Evolutionary conservation across 306 rosid species (phyloP).

Genomic region (Datisca glomerata): DNA sequence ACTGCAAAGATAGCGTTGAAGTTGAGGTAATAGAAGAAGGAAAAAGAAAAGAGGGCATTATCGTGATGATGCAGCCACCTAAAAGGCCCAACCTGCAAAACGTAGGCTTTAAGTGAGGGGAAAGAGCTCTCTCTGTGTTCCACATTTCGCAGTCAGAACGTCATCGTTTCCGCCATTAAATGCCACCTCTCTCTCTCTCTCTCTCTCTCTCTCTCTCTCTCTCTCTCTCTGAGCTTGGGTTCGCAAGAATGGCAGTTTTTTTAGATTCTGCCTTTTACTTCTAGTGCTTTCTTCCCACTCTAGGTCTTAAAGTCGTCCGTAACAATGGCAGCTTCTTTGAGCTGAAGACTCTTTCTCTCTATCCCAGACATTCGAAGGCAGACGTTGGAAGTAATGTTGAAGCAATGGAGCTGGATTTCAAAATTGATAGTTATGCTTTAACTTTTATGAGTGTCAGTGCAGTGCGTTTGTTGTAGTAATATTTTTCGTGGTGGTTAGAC

Average conservation of each 20-base stretch:
- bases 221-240: constrained; percentile 7
- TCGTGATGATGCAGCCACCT: constrained; percentile 35
- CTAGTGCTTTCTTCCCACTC: no score
- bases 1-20: constrained; percentile 6
- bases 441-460: constrained; percentile 9
- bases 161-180: constrained; percentile 15
- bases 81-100: constrained; percentile 21
- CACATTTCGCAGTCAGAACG: constrained; percentile 30
- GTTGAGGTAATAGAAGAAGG: background rate
- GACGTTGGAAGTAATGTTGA: constrained; percentile 5
- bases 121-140: constrained; percentile 20
- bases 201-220: constrained; percentile 11
- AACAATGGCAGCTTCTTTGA: no score
- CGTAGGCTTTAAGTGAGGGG: constrained; percentile 47
- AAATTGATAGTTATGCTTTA: constrained; percentile 23
- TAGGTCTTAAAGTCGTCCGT: no score
- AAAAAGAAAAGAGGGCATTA: constrained; percentile 26
- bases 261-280: no score
- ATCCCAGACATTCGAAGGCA: no score
- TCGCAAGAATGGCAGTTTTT: constrained; percentile 23
- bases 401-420: constrained; percentile 9
- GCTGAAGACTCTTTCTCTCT: no score
- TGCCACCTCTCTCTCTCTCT: constrained; percentile 6
- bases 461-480: constrained; percentile 16
- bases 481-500: constrained; percentile 13